Evolutionary conservation across 768 basidiomycete species (phyloP).

Genomic region (Trametes sanguinea): DNA sequence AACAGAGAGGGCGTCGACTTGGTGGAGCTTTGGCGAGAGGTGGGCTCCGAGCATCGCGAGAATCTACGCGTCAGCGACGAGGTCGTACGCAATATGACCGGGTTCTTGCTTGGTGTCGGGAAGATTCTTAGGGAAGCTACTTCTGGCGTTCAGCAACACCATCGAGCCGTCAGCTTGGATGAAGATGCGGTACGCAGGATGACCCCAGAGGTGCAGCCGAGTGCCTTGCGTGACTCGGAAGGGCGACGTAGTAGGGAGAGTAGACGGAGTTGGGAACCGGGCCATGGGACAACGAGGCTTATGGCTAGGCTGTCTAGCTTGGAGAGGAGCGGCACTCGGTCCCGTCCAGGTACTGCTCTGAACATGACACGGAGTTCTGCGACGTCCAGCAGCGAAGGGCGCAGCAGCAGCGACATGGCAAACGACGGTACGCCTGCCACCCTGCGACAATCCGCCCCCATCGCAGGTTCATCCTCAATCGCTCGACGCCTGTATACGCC

Average conservation of each 20-base stretch:
- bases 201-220: slow-evolving; percentile 38
- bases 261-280: slow-evolving; percentile 48
- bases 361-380: slow-evolving; percentile 26
- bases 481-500: slow-evolving; percentile 59
- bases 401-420: slow-evolving; percentile 22
- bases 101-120: slow-evolving; percentile 74
- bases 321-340: slow-evolving; percentile 20
- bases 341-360: slow-evolving; percentile 22
- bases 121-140: slow-evolving; percentile 62
- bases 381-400: slow-evolving; percentile 35
- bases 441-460: slow-evolving; percentile 19
- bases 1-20: slow-evolving; percentile 38
- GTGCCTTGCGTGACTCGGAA: slow-evolving; percentile 53
- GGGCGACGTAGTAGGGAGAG: slow-evolving; percentile 56
- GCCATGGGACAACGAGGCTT: slow-evolving; percentile 25
- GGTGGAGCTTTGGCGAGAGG: slow-evolving; percentile 63
- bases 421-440: slow-evolving; percentile 28
- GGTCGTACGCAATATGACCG: slow-evolving; percentile 73
- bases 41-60: slow-evolving; percentile 75
- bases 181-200: slow-evolving; percentile 44
- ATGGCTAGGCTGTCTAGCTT: slow-evolving; percentile 33
- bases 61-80: slow-evolving; percentile 75
- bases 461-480: slow-evolving; percentile 33
- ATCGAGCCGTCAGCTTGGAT: slow-evolving; percentile 55
- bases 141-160: slow-evolving; percentile 41